phyloP scores from a whole-genome alignment of 805 yeast species.

The Ogataea angusta region DNA sequence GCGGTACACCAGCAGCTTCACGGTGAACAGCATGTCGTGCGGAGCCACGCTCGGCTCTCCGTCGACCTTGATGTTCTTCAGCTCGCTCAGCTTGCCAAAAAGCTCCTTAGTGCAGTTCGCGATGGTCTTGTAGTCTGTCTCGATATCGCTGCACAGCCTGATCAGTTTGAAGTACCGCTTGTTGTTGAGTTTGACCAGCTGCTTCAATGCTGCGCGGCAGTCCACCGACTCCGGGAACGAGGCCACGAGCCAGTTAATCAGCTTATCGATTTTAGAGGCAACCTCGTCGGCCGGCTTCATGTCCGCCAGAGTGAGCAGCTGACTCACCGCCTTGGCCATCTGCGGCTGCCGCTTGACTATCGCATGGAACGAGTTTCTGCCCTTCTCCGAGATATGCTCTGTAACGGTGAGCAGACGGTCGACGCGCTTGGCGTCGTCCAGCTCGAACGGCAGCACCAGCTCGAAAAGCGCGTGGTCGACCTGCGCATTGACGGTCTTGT shows the following conservation, averaged over 20 bases:
- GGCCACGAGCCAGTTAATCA: constrained; percentile 58
- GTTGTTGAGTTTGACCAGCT: constrained; percentile 54
- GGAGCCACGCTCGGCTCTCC: constrained; percentile 36
- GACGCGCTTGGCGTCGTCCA: constrained; percentile 42
- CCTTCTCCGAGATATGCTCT: constrained; percentile 49
- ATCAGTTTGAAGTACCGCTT: constrained; percentile 57
- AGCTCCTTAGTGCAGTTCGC: constrained; percentile 63
- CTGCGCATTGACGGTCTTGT: constrained; percentile 56
- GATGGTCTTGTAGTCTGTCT: constrained; percentile 58
- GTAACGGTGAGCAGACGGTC: constrained; percentile 50
- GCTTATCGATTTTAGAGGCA: constrained; percentile 44
- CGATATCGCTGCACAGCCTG: constrained; percentile 49
- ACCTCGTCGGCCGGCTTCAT: constrained; percentile 1
- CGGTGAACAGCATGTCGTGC: constrained; percentile 47
- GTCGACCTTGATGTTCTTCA: constrained; percentile 41
- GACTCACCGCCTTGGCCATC: constrained; percentile 47
- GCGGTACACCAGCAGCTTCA: constrained; percentile 60
- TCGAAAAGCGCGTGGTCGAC: constrained; percentile 65
- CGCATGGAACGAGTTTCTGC: constrained; percentile 64
- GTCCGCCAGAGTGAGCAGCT: constrained; percentile 50
- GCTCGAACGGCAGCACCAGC: constrained; percentile 54
- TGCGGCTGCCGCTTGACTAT: constrained; percentile 67
- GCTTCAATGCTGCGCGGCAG: constrained; percentile 47
- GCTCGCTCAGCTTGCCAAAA: constrained; percentile 49
- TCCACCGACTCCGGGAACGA: constrained; percentile 51